A percentile compares a stretch with the other conserved stretches of the same genome.
These are phyloP conservation scores for Trichomonas gallinae DNA, from an alignment of 208 protist genomes.

Conservation along the genomic window DNA sequence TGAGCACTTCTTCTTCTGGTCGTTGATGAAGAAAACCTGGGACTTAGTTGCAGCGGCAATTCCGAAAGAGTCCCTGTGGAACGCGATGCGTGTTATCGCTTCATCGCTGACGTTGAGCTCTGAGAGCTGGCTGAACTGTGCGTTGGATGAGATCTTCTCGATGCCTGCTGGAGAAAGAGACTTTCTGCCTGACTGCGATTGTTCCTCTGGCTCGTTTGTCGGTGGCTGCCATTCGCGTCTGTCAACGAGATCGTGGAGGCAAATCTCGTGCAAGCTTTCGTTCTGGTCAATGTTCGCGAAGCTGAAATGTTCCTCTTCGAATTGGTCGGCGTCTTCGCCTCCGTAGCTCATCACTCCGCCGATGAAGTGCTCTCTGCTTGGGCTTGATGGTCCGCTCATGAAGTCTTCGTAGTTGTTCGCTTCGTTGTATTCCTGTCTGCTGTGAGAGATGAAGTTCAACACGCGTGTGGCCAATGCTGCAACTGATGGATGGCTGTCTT, in stretches of 20 bases:
- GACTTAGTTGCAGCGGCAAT: not conserved
- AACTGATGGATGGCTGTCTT: not conserved
- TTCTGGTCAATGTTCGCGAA: not conserved
- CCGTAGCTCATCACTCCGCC: not conserved
- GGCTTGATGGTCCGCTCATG: not conserved
- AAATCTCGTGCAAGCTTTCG: not conserved
- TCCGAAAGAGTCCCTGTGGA: not conserved
- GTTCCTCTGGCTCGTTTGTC: not conserved
- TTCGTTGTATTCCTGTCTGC: not conserved
- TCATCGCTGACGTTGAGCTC: not conserved
- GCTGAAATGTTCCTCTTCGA: not conserved
- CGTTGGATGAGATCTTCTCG: not conserved
- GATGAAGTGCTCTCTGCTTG: not conserved
- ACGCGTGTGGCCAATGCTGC: not conserved
- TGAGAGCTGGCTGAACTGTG: not conserved
- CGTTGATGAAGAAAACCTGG: not conserved
- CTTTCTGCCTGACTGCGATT: not conserved
- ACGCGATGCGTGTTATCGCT: not conserved
- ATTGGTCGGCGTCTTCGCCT: not conserved
- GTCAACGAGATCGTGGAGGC: not conserved
- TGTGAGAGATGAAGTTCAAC: not conserved
- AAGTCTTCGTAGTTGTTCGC: not conserved
- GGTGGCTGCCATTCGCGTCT: not conserved
- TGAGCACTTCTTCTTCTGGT: not conserved
- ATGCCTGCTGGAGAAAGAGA: not conserved